Conservation (phyloP, 2,329 filamentous ascomycete genomes). For the Trichophaea hybrida region DNA sequence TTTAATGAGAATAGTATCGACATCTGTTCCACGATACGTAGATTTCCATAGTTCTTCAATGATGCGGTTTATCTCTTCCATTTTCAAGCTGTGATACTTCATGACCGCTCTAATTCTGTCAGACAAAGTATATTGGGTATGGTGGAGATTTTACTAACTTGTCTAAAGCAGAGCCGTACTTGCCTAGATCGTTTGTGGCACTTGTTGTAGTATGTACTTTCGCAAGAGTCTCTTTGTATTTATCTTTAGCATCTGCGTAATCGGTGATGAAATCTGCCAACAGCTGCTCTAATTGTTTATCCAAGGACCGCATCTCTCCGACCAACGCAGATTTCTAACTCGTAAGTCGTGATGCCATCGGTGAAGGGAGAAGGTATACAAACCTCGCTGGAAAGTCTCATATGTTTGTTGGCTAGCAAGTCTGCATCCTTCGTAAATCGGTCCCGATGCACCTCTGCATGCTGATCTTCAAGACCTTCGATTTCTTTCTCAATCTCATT, state of each 20-base stretch:
- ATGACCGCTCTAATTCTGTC: slow-evolving; percentile 54
- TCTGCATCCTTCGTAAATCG: slow-evolving; percentile 57
- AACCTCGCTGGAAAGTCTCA: slow-evolving; percentile 56
- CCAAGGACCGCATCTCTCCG: slow-evolving; percentile 69
- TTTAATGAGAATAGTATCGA: slow-evolving; percentile 89
- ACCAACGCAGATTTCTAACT: slow-evolving; percentile 37
- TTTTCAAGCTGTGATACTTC: slow-evolving; percentile 90
- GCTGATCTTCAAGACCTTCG: slow-evolving; percentile 55
- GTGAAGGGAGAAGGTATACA: slow-evolving; percentile 31
- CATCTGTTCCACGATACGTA: slow-evolving; percentile 93
- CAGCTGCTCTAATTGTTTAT: slow-evolving; percentile 61
- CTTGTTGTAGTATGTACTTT: slow-evolving; percentile 83
- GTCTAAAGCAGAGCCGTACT: slow-evolving; percentile 72
- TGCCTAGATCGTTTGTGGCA: slow-evolving; percentile 74
- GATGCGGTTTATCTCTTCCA: slow-evolving; percentile 95
- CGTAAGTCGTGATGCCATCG: neutral
- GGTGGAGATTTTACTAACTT: slow-evolving; percentile 35
- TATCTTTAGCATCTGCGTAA: slow-evolving; percentile 65
- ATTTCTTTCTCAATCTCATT: slow-evolving; percentile 57
- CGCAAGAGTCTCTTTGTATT: slow-evolving; percentile 79
- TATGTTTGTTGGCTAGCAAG: slow-evolving; percentile 51
- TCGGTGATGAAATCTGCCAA: slow-evolving; percentile 69
- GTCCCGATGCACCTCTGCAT: slow-evolving; percentile 69
- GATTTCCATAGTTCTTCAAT: slow-evolving; percentile 92
- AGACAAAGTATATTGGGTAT: neutral